Conservation (phyloP, 1,284 basidiomycete genomes). For the Malassezia psittaci region DNA sequence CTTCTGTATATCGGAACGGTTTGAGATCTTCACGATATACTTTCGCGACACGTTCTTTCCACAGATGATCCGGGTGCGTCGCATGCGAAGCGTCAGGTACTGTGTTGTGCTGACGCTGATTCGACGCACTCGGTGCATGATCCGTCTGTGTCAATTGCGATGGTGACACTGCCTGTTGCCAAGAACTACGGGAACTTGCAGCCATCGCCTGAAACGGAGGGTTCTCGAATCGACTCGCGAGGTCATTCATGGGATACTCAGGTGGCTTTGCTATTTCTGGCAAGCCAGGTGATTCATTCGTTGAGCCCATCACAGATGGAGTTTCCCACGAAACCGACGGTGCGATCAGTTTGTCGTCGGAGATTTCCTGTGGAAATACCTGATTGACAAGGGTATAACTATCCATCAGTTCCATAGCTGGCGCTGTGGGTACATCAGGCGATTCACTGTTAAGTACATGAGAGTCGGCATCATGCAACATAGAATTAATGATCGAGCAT, state of each 20-base stretch:
- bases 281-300: not conserved
- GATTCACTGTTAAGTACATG: slow-evolving; percentile 24
- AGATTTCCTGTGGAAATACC: not conserved
- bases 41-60: slow-evolving; percentile 39
- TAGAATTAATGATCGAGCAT: slow-evolving; percentile 81
- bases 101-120: not conserved
- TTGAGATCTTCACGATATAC: slow-evolving; percentile 35
- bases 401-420: slow-evolving; percentile 30
- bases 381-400: slow-evolving; percentile 15
- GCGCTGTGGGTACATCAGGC: slow-evolving; percentile 27
- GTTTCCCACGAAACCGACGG: not conserved
- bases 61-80: slow-evolving; percentile 6
- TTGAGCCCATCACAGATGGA: too few relatives aligned
- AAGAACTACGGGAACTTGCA: not conserved
- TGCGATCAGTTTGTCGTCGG: not conserved
- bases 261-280: not conserved
- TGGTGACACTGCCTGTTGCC: not conserved
- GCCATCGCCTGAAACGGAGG: not conserved
- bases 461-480: slow-evolving; percentile 53
- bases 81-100: not conserved
- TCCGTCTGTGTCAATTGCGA: too few relatives aligned
- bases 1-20: slow-evolving; percentile 44
- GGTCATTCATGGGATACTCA: not conserved
- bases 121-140: too few relatives aligned
- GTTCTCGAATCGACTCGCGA: not conserved